Evolutionary conservation across 176 grass and related monocot genomes (phyloP).

Genomic region (Secale cereale): DNA sequence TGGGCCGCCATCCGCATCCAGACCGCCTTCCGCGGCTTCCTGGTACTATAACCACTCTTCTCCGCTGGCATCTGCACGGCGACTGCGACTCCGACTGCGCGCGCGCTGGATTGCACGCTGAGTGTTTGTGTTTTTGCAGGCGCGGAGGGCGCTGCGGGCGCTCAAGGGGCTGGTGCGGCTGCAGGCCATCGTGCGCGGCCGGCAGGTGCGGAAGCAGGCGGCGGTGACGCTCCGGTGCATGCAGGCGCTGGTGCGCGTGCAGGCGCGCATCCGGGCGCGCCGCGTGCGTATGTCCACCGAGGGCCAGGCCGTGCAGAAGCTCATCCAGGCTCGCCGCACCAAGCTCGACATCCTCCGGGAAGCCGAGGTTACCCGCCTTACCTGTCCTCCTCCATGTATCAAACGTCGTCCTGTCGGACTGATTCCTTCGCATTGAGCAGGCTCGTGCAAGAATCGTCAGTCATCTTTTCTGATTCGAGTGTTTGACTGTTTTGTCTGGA

Average conservation of each 20-base stretch:
- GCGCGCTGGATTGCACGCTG: background rate
- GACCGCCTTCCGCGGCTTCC: slow-evolving; percentile 81
- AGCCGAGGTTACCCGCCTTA: slow-evolving; percentile 48
- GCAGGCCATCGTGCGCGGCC: slow-evolving; percentile 92
- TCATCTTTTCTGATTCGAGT: background rate
- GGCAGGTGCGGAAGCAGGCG: slow-evolving; percentile 94
- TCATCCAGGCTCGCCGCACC: slow-evolving; percentile 56
- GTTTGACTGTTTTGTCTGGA: background rate
- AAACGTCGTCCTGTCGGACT: too few species aligned
- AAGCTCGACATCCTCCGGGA: slow-evolving; percentile 75
- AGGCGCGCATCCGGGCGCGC: slow-evolving; percentile 82
- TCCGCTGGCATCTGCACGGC: background rate
- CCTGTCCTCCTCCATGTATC: background rate
- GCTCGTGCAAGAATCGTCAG: background rate
- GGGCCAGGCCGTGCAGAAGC: slow-evolving; percentile 85
- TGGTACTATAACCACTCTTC: slow-evolving; percentile 39
- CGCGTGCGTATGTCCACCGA: slow-evolving; percentile 88
- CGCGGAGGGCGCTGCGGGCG: slow-evolving; percentile 60
- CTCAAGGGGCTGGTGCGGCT: slow-evolving; percentile 84
- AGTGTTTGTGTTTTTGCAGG: slow-evolving; percentile 29
- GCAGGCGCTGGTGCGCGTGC: slow-evolving; percentile 97
- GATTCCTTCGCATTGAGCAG: background rate
- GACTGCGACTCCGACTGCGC: background rate
- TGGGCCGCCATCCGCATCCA: slow-evolving; percentile 93
- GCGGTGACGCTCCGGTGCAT: slow-evolving; percentile 92